These are phyloP conservation scores for Stephanodiscus triporus DNA, from an alignment of 108 stramenopile species.

Conservation along the genomic window DNA sequence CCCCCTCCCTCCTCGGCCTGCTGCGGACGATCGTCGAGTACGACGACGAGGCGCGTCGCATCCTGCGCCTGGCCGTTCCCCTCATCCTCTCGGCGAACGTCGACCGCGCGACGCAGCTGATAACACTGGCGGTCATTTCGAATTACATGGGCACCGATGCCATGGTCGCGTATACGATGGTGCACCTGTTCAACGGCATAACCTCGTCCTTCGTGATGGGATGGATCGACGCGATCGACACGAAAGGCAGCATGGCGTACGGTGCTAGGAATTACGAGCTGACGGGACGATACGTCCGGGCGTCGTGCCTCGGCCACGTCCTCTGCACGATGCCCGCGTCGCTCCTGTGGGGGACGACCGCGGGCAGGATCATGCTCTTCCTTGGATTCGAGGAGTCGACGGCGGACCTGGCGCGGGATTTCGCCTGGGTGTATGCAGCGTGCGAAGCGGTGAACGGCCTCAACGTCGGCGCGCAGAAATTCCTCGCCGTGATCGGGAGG, in stretches of 20 bases:
- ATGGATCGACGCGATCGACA: conserved; percentile 36
- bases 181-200: conserved; percentile 25
- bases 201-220: conserved; percentile 29
- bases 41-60: conserved; percentile 37
- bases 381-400: conserved; percentile 33
- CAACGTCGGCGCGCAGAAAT: not conserved
- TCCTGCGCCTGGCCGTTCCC: conserved; percentile 32
- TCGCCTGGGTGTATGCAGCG: conserved; percentile 24
- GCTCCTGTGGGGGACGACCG: conserved; percentile 25
- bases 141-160: conserved; percentile 37
- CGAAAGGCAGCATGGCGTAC: conserved; percentile 28
- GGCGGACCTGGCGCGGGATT: conserved; percentile 12
- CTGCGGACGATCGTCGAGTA: too few relatives aligned
- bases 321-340: conserved; percentile 22
- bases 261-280: conserved; percentile 42
- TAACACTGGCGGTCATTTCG: conserved; percentile 23
- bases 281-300: conserved; percentile 31
- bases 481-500: conserved; percentile 27
- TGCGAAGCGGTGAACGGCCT: conserved; percentile 7
- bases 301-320: conserved; percentile 7
- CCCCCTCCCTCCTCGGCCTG: too few relatives aligned
- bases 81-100: conserved; percentile 23
- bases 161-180: conserved; percentile 45
- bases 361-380: conserved; percentile 26
- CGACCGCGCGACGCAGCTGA: conserved; percentile 1